phyloP scores from a whole-genome alignment of 2,329 filamentous ascomycete species.

The Colletotrichum graminicola region DNA sequence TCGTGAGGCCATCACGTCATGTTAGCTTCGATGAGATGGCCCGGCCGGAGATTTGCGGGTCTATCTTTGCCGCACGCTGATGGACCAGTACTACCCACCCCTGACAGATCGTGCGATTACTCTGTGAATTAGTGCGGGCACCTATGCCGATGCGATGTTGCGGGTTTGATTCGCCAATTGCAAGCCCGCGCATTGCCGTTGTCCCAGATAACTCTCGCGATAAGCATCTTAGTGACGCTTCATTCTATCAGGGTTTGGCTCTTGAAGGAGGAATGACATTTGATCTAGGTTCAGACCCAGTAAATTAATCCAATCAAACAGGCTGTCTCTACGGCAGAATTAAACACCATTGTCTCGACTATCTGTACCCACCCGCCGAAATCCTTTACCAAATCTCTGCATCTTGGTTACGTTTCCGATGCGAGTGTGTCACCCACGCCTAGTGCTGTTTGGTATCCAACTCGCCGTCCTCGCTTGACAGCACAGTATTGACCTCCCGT shows the following conservation, averaged over 20 bases:
- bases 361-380: neutral
- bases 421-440: neutral
- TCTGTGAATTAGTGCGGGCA: constrained; percentile 21
- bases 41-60: constrained; percentile 11
- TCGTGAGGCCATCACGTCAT: constrained; percentile 39
- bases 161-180: neutral
- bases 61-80: neutral
- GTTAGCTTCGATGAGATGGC: constrained; percentile 39
- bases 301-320: neutral
- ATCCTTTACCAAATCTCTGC: constrained; percentile 2
- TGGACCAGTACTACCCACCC: neutral
- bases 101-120: neutral
- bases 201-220: neutral
- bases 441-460: constrained; percentile 33
- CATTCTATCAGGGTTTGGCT: no score
- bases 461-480: constrained; percentile 41
- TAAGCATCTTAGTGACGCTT: neutral
- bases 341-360: neutral
- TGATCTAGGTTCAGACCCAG: neutral
- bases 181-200: neutral
- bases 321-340: neutral
- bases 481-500: constrained; percentile 10
- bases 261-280: neutral
- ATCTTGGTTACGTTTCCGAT: neutral
- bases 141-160: neutral